phyloP scores from a whole-genome alignment of 2,329 filamentous ascomycete species.

The Apiospora sp. region DNA sequence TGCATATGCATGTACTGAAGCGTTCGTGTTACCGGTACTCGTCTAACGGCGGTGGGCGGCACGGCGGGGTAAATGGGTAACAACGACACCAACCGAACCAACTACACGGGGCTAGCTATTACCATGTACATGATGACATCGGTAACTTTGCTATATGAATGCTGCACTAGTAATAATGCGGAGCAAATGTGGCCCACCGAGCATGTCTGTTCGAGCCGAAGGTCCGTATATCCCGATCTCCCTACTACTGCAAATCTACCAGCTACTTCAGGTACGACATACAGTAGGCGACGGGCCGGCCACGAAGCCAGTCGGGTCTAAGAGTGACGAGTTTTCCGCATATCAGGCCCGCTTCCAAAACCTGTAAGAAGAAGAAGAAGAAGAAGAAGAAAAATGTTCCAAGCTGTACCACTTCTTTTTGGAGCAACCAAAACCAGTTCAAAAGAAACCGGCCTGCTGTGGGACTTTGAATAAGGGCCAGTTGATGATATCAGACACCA shows the following conservation, averaged over 20 bases:
- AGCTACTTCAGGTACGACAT: neutral
- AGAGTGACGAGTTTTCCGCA: neutral
- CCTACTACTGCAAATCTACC: neutral
- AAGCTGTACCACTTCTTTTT: neutral
- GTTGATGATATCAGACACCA: conserved; percentile 21
- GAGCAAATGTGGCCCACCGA: conserved; percentile 1
- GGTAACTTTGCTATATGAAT: neutral
- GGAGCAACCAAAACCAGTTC: neutral
- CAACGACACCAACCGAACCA: neutral
- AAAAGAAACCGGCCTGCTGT: neutral
- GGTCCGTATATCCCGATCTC: conserved; percentile 15
- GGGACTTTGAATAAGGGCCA: neutral
- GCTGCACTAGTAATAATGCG: neutral
- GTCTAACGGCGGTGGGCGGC: conserved; percentile 1
- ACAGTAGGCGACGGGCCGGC: neutral
- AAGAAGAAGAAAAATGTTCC: neutral
- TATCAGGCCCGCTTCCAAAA: neutral
- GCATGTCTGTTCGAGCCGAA: neutral
- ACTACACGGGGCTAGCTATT: neutral
- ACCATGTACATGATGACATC: conserved; percentile 8
- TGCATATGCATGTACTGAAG: neutral
- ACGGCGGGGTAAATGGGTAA: conserved; percentile 10
- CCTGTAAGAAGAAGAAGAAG: neutral
- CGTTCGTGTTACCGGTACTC: neutral
- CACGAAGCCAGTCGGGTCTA: neutral